Evolutionary conservation across 441 rosid species (phyloP), one percentile per base, ranked within the genome.

Genomic region (Erodium texanum): DNA sequence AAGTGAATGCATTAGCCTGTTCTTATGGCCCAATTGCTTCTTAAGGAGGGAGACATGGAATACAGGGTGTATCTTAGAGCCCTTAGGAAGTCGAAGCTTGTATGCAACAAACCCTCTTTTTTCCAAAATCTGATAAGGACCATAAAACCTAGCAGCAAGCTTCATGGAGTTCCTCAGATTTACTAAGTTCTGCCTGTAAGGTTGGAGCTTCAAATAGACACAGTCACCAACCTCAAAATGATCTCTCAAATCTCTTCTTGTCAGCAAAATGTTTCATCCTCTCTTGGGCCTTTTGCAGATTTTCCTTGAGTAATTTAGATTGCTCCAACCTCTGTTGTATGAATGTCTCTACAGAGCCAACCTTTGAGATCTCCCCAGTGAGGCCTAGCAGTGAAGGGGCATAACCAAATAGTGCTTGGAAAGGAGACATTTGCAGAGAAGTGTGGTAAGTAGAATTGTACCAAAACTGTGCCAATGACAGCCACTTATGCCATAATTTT

Each of bases 31-130:
- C 29, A 27, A 27, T 27, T 27, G 29, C 4, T 1, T 12, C 36
- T 69, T 69, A 0, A 69, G 18, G 0, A 18, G 24, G 0, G 45
- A 38, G 0, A 64, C 73, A 63, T 63, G 29, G 45, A 70, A 70
- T 0, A 27, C 24, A 0, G 24, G 43, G 24, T 63, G 22, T 0
- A 70, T 14, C 2, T 15, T 12, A 6, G 43, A 10, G 1, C 22
- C 11, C 0, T 11, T 5, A 0, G 68, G 67, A 0, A 70, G 15
- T 0, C 24, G 1, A 11, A 63, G 24, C 5, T 45, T 24, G 9
- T 70, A 70, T 1, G 68, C 73, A 18, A 70, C 58, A 1, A 3
- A 0, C 7, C 62, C 72, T 9, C 45, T 12, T 12, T 10, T 27
- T 27, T 27, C 29, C 4, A 27, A 1, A 1, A 27, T 4, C 29